Evolutionary conservation across 1,139 yeast genomes (phyloP).

Genomic region (Geotrichum cucujoidarum): DNA sequence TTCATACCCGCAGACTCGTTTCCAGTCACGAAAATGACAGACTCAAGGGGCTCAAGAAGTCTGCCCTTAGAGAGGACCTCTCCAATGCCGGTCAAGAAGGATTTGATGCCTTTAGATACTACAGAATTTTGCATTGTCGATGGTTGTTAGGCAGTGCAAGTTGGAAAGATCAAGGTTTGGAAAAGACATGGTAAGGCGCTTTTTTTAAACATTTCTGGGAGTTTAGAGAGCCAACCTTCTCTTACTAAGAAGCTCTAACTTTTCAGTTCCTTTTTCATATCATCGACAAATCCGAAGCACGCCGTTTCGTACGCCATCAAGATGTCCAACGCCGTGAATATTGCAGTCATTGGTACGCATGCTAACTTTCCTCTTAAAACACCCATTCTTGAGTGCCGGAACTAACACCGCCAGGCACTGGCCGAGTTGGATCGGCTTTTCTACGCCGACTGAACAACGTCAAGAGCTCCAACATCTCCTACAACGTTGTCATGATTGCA

Average conservation of each 20-base stretch:
- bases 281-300: too few species aligned
- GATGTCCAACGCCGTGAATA: slow-evolving; percentile 59
- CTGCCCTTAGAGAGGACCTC: slow-evolving; percentile 8
- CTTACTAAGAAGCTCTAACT: too few species aligned
- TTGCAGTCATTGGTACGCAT: slow-evolving; percentile 66
- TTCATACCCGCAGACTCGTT: slow-evolving; percentile 62
- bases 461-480: slow-evolving; percentile 39
- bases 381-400: neutral
- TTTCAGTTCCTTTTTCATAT: too few species aligned
- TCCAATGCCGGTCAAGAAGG: slow-evolving; percentile 8
- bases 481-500: slow-evolving; percentile 77
- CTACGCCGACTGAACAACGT: slow-evolving; percentile 61
- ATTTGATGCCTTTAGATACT: slow-evolving; percentile 12
- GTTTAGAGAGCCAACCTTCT: too few species aligned
- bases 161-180: too few species aligned
- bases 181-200: too few species aligned
- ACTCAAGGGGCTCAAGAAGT: slow-evolving; percentile 9
- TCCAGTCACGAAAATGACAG: slow-evolving; percentile 56
- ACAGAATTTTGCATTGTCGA: neutral
- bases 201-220: too few species aligned
- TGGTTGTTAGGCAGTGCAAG: neutral
- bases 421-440: slow-evolving; percentile 92
- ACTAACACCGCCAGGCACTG: slow-evolving; percentile 52
- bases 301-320: neutral
- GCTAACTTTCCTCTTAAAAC: neutral